Conservation (phyloP, 2,329 filamentous ascomycete species). For the Trichoderma koningii region DNA sequence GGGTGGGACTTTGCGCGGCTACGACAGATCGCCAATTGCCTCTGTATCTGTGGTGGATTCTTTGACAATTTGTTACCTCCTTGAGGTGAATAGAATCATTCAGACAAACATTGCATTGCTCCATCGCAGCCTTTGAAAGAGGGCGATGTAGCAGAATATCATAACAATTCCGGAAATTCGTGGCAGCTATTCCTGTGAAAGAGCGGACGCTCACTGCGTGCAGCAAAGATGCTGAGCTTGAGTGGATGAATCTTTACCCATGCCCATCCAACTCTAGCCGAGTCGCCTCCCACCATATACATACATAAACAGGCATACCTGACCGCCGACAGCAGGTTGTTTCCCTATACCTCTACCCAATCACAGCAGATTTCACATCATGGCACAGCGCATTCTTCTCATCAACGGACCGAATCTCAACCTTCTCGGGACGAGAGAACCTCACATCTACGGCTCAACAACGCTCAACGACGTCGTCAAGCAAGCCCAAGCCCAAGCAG, state of each 20-base stretch:
- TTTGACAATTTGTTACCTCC: too few species aligned
- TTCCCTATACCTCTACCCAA: not conserved
- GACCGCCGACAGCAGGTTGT: not conserved
- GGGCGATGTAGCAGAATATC: not conserved
- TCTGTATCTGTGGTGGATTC: too few species aligned
- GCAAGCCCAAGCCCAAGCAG: constrained; percentile 16
- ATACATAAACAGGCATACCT: not conserved
- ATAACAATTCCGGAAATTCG: not conserved
- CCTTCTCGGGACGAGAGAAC: constrained; percentile 16
- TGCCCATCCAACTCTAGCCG: not conserved
- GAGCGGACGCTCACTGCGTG: too few species aligned
- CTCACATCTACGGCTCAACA: constrained; percentile 21
- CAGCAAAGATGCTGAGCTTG: not conserved
- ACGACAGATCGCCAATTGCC: too few species aligned
- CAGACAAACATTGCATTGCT: too few species aligned
- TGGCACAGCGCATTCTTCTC: constrained; percentile 17
- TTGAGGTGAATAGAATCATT: too few species aligned
- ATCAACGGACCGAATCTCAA: constrained; percentile 24
- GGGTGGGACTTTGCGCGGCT: too few species aligned
- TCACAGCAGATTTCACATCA: not conserved
- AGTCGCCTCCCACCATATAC: not conserved
- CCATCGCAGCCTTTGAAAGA: too few species aligned
- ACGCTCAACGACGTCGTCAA: constrained; percentile 19
- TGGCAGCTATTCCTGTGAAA: too few species aligned
- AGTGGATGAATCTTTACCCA: constrained; percentile 17